A percentile compares a stretch with the other conserved stretches of the same genome.
Evolutionary conservation across 2,329 filamentous ascomycete genomes (phyloP).

Genomic region (Talaromyces sp.): DNA sequence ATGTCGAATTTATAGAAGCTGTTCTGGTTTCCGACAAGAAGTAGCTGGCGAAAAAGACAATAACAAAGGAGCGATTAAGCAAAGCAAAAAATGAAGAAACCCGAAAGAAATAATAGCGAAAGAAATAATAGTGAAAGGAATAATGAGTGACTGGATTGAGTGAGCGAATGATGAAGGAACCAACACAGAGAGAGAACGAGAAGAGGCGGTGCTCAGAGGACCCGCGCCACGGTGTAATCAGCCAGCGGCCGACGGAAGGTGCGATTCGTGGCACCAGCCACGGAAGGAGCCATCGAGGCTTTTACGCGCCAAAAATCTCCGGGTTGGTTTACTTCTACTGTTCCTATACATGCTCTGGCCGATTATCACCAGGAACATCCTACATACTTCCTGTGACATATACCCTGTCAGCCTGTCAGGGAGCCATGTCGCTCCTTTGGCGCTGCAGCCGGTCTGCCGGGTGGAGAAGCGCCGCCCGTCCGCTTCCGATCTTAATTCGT

Average conservation of each 20-base stretch:
- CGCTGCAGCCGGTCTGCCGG: slow-evolving; percentile 4
- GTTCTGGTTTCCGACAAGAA: neutral
- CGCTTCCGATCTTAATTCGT: slow-evolving; percentile 36
- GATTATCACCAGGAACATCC: neutral
- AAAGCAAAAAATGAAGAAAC: neutral
- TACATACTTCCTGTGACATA: neutral
- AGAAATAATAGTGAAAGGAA: neutral
- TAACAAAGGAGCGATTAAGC: neutral
- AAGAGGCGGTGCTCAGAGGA: neutral
- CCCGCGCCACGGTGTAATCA: neutral
- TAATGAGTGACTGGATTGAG: neutral
- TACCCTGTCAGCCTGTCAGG: neutral
- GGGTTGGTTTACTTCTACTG: neutral
- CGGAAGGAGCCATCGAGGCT: neutral
- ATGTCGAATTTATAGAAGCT: neutral
- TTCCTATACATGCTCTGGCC: neutral
- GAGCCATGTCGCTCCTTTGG: neutral
- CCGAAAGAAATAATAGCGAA: too few relatives aligned
- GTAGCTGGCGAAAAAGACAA: neutral
- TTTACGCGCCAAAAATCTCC: neutral
- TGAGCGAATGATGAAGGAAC: neutral
- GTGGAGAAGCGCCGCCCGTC: slow-evolving; percentile 24
- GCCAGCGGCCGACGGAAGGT: neutral
- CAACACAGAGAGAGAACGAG: neutral
- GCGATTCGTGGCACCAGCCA: neutral